Percentiles rank a stretch among this genome's conserved stretches.
Evolutionary conservation across 176 grass and related monocot genomes (phyloP).

Genomic region (Sorghum bicolor): DNA sequence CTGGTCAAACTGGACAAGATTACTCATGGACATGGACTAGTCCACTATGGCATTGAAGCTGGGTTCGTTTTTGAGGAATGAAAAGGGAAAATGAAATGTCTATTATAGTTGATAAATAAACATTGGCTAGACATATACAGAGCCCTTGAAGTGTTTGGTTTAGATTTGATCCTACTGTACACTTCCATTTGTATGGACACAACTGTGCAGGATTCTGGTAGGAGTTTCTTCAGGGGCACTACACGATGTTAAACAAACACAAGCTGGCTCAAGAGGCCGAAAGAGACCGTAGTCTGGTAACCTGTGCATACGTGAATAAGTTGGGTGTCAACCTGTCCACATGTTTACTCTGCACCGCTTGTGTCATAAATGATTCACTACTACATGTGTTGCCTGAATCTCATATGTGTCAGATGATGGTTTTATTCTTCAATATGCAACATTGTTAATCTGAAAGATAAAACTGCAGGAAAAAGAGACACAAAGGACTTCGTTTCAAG

Average conservation of each 20-base stretch:
- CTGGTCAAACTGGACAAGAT: background rate
- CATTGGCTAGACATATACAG: background rate
- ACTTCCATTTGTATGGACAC: background rate
- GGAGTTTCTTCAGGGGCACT: no score
- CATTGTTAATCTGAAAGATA: slow-evolving; percentile 20
- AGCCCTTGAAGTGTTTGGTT: background rate
- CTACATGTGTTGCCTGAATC: background rate
- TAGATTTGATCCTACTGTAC: background rate
- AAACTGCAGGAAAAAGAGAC: background rate
- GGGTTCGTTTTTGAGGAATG: background rate
- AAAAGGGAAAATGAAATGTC: background rate
- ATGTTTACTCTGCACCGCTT: background rate
- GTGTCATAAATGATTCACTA: slow-evolving; percentile 20
- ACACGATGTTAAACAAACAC: background rate
- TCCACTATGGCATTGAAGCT: background rate
- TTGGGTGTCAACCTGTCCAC: background rate
- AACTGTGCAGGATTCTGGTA: background rate
- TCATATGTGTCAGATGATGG: background rate
- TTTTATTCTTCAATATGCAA: slow-evolving; percentile 1
- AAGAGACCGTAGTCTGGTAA: background rate
- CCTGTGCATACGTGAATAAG: background rate
- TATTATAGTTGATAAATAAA: background rate
- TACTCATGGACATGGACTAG: background rate
- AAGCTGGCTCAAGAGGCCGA: background rate
- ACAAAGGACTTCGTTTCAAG: slow-evolving; percentile 10